Percentiles rank a stretch among this genome's conserved stretches.
Conservation (phyloP, 352 stramenopile species). For the Phytophthora melonis region DNA sequence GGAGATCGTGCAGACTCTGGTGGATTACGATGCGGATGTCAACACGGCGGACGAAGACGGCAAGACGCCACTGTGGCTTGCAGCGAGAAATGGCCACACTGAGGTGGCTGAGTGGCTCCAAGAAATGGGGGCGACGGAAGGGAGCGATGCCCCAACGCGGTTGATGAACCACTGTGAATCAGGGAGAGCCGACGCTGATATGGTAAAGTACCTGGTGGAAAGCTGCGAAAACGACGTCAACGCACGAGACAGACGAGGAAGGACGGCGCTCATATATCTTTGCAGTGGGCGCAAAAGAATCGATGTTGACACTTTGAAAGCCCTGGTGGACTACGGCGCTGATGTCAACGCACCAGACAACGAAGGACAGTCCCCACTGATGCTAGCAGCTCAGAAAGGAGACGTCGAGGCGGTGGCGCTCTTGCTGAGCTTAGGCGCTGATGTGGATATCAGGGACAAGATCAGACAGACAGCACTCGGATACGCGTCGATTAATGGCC, state of each 20-base stretch:
- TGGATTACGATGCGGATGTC: slow-evolving; percentile 1
- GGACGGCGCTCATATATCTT: slow-evolving; percentile 3
- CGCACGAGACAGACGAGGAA: background rate
- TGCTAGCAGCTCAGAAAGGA: background rate
- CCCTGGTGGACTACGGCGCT: slow-evolving; percentile 5
- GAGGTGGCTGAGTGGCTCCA: slow-evolving; percentile 1
- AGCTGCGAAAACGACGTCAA: slow-evolving; percentile 3
- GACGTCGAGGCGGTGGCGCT: background rate
- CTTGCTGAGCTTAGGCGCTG: background rate
- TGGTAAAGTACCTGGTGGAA: background rate
- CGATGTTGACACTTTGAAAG: background rate
- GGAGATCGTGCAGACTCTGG: background rate
- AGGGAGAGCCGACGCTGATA: background rate
- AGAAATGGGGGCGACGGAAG: background rate
- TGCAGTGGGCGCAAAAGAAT: background rate
- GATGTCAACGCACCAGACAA: background rate
- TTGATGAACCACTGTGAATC: slow-evolving; percentile 10
- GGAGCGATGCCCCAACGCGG: background rate
- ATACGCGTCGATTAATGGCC: background rate
- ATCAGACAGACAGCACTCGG: background rate
- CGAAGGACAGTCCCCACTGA: background rate
- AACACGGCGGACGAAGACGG: background rate
- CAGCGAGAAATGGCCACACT: background rate
- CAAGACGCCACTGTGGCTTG: background rate
- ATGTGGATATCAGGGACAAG: slow-evolving; percentile 2